A percentile compares a stretch with the other conserved stretches of the same genome.
Evolutionary conservation across 2,329 filamentous ascomycete species (phyloP).

Genomic region (Keithomyces neogunnii): DNA sequence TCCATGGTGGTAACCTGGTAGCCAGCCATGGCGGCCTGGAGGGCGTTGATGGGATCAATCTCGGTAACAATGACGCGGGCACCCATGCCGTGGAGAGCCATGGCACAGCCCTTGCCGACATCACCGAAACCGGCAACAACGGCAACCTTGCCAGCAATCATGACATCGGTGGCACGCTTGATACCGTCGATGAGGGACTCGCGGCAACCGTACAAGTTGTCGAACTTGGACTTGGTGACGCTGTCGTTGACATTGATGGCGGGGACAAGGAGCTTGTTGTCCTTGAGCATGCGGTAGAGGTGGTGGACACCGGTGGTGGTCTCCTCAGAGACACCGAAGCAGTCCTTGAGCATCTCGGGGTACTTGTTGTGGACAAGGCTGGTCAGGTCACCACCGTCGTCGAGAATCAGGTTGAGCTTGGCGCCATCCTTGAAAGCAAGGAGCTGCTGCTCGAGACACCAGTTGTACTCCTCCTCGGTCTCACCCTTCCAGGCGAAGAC

Average conservation of each 20-base stretch:
- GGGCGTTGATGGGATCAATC: constrained; percentile 98
- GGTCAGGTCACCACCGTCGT: constrained; percentile 96
- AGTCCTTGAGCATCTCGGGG: constrained; percentile 95
- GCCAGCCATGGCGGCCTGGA: constrained; percentile 95
- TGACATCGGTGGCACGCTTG: constrained; percentile 99
- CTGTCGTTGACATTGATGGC: constrained; percentile 99
- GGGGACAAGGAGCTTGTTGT: constrained; percentile 79
- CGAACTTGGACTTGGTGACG: constrained; percentile 99
- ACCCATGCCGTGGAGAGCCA: constrained; percentile 95
- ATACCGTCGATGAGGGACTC: constrained; percentile 98
- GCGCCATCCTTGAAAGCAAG: constrained; percentile 92
- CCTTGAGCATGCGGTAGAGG: constrained; percentile 96
- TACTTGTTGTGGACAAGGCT: constrained; percentile 96
- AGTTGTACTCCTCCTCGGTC: constrained; percentile 99
- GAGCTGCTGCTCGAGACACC: constrained; percentile 99
- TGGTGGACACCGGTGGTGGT: constrained; percentile 99
- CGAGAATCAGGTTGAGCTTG: constrained; percentile 97
- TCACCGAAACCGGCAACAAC: constrained; percentile 98
- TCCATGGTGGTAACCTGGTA: constrained; percentile 98
- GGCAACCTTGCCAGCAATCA: constrained; percentile 98
- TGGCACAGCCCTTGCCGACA: constrained; percentile 96
- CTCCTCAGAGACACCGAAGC: constrained; percentile 98
- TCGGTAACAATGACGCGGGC: constrained; percentile 94
- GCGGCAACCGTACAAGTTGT: constrained; percentile 99
- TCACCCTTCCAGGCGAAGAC: constrained; percentile 78